Percentiles rank a stretch among this genome's conserved stretches.
These are phyloP conservation scores for Stromatinia cepivora DNA, from an alignment of 2,329 filamentous ascomycete genomes.

Conservation along the genomic window DNA sequence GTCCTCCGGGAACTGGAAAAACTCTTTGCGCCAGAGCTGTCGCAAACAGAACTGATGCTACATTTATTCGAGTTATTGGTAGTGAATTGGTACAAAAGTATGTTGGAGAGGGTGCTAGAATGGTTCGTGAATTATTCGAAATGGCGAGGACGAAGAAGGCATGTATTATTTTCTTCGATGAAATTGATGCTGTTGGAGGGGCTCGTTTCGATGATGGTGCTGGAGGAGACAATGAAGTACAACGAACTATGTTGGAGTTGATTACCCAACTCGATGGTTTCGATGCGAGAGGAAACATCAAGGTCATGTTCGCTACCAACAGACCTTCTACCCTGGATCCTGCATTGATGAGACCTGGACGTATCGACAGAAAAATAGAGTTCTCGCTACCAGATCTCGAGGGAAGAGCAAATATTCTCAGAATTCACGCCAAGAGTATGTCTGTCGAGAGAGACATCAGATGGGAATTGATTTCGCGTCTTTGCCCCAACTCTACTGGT, in stretches of 20 bases:
- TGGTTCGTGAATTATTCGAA: conserved; percentile 98
- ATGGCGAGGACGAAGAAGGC: conserved; percentile 99
- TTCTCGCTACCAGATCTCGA: conserved; percentile 97
- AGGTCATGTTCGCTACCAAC: conserved; percentile 99
- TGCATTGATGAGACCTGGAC: conserved; percentile 94
- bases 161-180: conserved; percentile 99
- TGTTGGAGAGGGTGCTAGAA: conserved; percentile 94
- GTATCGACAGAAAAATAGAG: conserved; percentile 98
- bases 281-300: conserved; percentile 95
- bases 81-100: conserved; percentile 99
- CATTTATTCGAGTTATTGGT: conserved; percentile 97
- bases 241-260: conserved; percentile 95
- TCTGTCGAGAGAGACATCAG: conserved; percentile 97
- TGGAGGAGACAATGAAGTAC: conserved; percentile 95
- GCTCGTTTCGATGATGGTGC: conserved; percentile 96
- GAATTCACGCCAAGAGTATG: conserved; percentile 99
- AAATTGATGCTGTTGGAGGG: conserved; percentile 94
- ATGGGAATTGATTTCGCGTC: conserved; percentile 96
- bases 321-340: conserved; percentile 92
- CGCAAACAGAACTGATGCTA: conserved; percentile 96
- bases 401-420: conserved; percentile 93
- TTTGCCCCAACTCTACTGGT: conserved; percentile 96
- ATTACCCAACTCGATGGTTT: conserved; percentile 97
- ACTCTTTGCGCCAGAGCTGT: conserved; percentile 96
- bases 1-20: conserved; percentile 97